Base-by-base conservation (phyloP, 148 eudicot genomes). In the Mesembryanthemum crystallinum region DNA sequence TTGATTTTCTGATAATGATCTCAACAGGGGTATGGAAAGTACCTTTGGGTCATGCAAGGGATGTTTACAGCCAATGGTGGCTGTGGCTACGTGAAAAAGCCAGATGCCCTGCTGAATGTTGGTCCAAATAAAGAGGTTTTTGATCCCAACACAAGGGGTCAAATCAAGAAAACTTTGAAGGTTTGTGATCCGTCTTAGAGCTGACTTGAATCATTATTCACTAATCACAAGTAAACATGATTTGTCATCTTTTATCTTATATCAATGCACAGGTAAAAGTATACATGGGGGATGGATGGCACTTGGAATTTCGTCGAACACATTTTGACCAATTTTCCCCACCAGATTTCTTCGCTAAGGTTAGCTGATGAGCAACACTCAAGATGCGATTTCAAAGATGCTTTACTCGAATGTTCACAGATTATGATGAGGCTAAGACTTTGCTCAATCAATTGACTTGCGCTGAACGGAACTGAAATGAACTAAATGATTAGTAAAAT, bases 1-100 rank as follows among this genome's bases (percentile, higher is more conserved):
- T 33, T 13, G 72, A 42, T 43, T 37, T 55, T 42, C 29, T 71
- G 37, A 28, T 5, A 66, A 8, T 24, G 33, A 33, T 30, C 1
- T 55, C 20, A 15, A 76, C 78, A 89, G 96, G 89, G 89, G 10
- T 64, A 86, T 68, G 96, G 81, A 10, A 87, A 85, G 76, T 15
- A 82, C 73, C 84, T 89, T 4, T 85, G 90, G 88, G 45, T 82
- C 62, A 91, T 88, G 86, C 93, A 91, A 10, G 96, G 96, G 52
- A 83, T 89, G 93, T 91, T 91, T 68, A 80, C 88, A 79, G 90
- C 89, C 55, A 91, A 91, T 47, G 96, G 93, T 4, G 83, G 87
- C 30, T 89, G 93, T 78, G 95, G 95, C 29, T 88, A 85, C 43
- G 85, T 88, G 17, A 88, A 89, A 78, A 90, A 90, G 62, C 91